Conservation (phyloP, 2,329 filamentous ascomycete species). For the Pseudocercospora eumusae region DNA sequence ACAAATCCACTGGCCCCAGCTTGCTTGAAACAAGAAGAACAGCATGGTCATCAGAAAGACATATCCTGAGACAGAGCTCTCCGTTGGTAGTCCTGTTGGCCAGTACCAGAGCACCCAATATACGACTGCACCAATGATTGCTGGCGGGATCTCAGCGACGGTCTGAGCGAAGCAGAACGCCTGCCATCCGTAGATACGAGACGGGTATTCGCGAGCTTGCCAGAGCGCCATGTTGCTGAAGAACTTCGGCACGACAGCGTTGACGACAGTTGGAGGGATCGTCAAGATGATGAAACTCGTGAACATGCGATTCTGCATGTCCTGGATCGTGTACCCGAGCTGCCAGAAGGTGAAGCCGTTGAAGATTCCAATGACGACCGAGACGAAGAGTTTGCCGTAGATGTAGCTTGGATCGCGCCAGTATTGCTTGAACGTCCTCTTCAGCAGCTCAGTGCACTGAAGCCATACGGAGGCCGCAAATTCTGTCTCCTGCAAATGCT, state of each 20-base stretch:
- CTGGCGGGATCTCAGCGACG: conserved; percentile 70
- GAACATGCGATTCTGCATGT: conserved; percentile 79
- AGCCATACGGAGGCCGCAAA: conserved; percentile 66
- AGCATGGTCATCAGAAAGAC: conserved; percentile 76
- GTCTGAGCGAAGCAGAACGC: conserved; percentile 75
- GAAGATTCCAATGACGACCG: conserved; percentile 72
- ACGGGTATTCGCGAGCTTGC: conserved; percentile 72
- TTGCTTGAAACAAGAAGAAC: conserved; percentile 73
- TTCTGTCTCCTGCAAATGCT: conserved; percentile 43
- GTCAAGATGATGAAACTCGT: conserved; percentile 61
- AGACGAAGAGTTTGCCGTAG: conserved; percentile 73
- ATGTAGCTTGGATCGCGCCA: conserved; percentile 70
- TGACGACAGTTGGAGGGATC: conserved; percentile 70
- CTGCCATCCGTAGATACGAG: conserved; percentile 74
- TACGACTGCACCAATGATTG: conserved; percentile 63
- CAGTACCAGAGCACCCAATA: conserved; percentile 80
- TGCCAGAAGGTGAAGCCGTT: conserved; percentile 78
- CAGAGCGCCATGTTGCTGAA: conserved; percentile 71
- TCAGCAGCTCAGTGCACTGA: conserved; percentile 68
- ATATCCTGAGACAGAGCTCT: conserved; percentile 68
- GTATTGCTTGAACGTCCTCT: conserved; percentile 70
- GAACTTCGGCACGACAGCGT: conserved; percentile 75
- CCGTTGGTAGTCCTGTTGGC: conserved; percentile 67
- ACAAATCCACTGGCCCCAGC: conserved; percentile 82
- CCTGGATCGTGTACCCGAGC: conserved; percentile 63